Conservation (phyloP, 176 grass and related monocot genomes). For the Carex scoparia region DNA sequence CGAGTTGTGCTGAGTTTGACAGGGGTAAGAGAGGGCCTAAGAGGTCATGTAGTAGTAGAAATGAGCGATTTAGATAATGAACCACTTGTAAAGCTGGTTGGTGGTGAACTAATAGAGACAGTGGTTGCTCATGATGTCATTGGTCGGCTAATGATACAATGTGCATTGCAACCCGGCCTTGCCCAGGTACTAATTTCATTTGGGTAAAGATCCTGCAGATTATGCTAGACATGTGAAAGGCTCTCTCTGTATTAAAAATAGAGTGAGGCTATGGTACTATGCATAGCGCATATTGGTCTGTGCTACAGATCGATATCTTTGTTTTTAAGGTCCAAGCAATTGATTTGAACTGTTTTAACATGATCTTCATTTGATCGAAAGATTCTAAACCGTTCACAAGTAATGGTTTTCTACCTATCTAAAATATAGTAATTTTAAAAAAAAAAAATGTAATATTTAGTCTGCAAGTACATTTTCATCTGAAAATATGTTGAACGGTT, state of each 20-base stretch:
- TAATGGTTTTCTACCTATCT: too few species aligned
- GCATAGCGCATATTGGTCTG: too few species aligned
- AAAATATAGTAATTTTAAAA: too few species aligned
- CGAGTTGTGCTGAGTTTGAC: conserved; percentile 91
- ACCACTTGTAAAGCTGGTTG: conserved; percentile 95
- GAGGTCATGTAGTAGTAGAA: conserved; percentile 91
- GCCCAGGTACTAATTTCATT: conserved; percentile 54
- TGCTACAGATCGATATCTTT: too few species aligned
- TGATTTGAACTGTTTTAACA: too few species aligned
- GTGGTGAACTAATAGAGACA: conserved; percentile 88
- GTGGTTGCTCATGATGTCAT: conserved; percentile 99
- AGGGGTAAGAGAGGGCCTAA: conserved; percentile 93
- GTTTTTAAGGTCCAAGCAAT: too few species aligned
- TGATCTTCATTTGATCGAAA: too few species aligned
- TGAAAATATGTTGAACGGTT: too few species aligned
- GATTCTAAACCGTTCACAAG: too few species aligned
- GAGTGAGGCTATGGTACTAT: too few species aligned
- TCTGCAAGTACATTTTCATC: too few species aligned
- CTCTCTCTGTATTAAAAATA: neutral
- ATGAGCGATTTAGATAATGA: conserved; percentile 99
- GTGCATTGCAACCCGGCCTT: conserved; percentile 93
- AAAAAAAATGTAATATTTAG: too few species aligned
- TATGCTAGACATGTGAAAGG: neutral
- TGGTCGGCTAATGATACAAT: conserved; percentile 99
- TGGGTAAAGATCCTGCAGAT: neutral